A percentile compares a stretch with the other conserved stretches of the same genome.
Conservation (phyloP, 2,329 filamentous ascomycete genomes). For the Oidium heveae region DNA sequence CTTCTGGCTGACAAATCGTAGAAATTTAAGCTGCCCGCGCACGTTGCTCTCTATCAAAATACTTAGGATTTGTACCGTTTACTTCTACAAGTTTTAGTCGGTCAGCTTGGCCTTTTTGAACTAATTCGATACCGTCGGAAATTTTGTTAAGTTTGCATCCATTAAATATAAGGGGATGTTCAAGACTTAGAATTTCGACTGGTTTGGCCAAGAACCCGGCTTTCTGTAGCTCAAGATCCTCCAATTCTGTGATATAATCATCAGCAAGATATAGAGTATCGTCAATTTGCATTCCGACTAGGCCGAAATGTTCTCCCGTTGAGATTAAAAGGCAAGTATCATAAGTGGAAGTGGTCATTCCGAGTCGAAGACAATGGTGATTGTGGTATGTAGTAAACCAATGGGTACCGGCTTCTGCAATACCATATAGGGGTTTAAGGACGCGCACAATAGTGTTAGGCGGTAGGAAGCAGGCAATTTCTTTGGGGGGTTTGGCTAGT, state of each 20-base stretch:
- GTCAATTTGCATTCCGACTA: constrained; percentile 1
- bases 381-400: too few relatives aligned
- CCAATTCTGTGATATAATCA: not conserved
- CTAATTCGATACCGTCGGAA: not conserved
- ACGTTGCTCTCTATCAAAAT: not conserved
- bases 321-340: too few relatives aligned
- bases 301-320: too few relatives aligned
- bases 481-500: too few relatives aligned
- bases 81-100: not conserved
- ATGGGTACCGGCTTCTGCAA: too few relatives aligned
- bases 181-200: not conserved
- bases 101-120: not conserved
- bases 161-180: not conserved
- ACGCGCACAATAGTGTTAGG: too few relatives aligned
- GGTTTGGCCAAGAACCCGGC: constrained; percentile 1
- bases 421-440: too few relatives aligned
- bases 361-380: too few relatives aligned
- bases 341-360: too few relatives aligned
- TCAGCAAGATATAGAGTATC: not conserved
- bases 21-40: not conserved
- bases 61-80: not conserved
- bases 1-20: too few relatives aligned
- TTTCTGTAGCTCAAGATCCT: not conserved
- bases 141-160: not conserved
- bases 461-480: too few relatives aligned